Evolutionary conservation across 164 flowering plant genomes (phyloP), one percentile per base, ranked within the genome.

Genomic region (Annona squamosa): DNA sequence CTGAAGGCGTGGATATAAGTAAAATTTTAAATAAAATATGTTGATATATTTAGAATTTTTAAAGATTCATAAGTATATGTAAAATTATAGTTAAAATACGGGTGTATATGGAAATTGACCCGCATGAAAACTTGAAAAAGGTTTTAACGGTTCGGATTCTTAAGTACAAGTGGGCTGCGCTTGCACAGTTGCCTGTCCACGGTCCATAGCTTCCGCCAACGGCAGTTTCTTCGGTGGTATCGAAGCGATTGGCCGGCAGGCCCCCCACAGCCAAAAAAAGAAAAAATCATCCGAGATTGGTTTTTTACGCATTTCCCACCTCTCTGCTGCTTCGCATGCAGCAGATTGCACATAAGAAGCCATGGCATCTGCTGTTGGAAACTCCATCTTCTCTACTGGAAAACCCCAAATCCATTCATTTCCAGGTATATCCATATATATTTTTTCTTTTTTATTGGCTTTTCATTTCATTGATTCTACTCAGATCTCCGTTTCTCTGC

Each of bases 301-400:
- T 7, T 48, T 44, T 64, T 19, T 46, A 7, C 57, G 37, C 37
- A 26, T 26, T 68, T 10, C 43, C 67, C 5, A 1, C 48, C 19
- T 48, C 71, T 13, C 59, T 9, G 13, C 59, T 12, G 16, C 13
- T 10, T 10, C 59, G 59, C 59, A 52, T 3, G 59, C 37, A 26
- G 37, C 37, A 26, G 37, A 26, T 26, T 26, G 37, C 37, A 26
- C 37, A 52, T 52, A 52, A 52, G 59, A 16, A 1, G 67, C 73
- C 43, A 79, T 79, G 81, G 19, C 83, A 57, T 72, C 80, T 45
- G 73, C 80, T 46, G 52, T 84, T n/a, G 74, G 87, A 5, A 79
- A 56, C 63, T 79, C 90, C 12, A 65, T 87, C 76, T 57, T 78
- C 68, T 41, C 72, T 44, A 37, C 79, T 5, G 76, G 12, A 45